Base-by-base conservation (phyloP, 2,329 filamentous ascomycete genomes). In the Diplodia sapinea region DNA sequence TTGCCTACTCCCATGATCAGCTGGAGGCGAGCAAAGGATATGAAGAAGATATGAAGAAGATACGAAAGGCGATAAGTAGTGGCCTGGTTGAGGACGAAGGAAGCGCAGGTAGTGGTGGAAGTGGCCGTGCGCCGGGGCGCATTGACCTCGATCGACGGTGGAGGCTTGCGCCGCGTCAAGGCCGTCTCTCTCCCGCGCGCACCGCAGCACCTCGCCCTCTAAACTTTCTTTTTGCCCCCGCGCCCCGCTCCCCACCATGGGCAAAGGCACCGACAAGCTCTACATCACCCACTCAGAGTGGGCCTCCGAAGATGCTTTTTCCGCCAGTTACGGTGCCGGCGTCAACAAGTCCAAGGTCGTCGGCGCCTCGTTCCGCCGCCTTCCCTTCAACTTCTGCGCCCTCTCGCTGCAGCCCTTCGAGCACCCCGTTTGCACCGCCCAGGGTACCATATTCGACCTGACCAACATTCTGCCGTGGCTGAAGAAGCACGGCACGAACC, bases 321-420 rank as follows among this genome's bases (percentile, higher is more conserved):
- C 91, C 38, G 93, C 93, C 72, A 94, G 89, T 77, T 89, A 89
- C 67, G 88, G 88, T 73, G 87, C 90, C 67, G 89, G 89, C 62
- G 82, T 83, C 78, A 86, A 76, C 77, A 89, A 81, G 79, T 85
- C 74, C 71, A 82, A 79, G 78, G 80, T 82, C 2, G 80, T 80
- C 26, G 86, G 87, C 71, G 85, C 87, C 59, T 86, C 87, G 47
- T 98, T 98, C 83, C 92, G 91, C 75, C 91, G 93, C 55, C 87
- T 99, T 1, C 95, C 96, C 36, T 99, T 96, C 87, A 98, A 97
- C 84, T 98, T 95, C 82, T 99, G 95, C 86, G 93, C 95, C 70
- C 89, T 96, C 49, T 96, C 92, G 69, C 89, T 99, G 40, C 95
- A 98, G 77, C 96, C 96, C 8, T 99, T 97, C 83, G 88, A 90